Evolutionary conservation across 1,284 basidiomycete species (phyloP).

Genomic region (Polyporus tsugae): DNA sequence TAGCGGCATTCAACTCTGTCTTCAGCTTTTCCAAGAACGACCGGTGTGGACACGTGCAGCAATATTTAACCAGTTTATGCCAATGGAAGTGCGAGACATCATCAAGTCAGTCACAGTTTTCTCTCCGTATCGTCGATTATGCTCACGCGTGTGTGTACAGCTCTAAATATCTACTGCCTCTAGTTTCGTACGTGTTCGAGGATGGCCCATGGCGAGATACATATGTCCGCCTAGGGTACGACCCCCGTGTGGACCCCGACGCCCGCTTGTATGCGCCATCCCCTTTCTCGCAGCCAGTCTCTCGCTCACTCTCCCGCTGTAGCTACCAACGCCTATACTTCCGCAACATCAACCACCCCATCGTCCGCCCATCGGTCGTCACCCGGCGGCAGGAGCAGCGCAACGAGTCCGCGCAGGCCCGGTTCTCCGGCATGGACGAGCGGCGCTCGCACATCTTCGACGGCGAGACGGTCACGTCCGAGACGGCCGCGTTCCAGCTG

Average conservation of each 20-base stretch:
- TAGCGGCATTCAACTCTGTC: background rate
- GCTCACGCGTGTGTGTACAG: slow-evolving; percentile 45
- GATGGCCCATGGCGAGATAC: slow-evolving; percentile 96
- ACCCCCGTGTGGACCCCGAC: slow-evolving; percentile 78
- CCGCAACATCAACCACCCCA: slow-evolving; percentile 82
- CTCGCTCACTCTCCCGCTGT: slow-evolving; percentile 14
- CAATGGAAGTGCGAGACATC: slow-evolving; percentile 72
- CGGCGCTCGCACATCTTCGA: slow-evolving; percentile 85
- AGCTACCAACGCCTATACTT: slow-evolving; percentile 90
- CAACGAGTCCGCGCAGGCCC: slow-evolving; percentile 40
- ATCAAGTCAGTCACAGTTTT: slow-evolving; percentile 61
- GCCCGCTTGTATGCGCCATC: slow-evolving; percentile 73
- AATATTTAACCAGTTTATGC: slow-evolving; percentile 84
- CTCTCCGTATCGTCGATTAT: background rate
- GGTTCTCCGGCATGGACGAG: slow-evolving; percentile 34
- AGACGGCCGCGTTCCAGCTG: slow-evolving; percentile 92
- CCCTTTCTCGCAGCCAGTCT: slow-evolving; percentile 17
- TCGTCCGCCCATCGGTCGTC: slow-evolving; percentile 74
- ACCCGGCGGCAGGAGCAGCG: slow-evolving; percentile 67
- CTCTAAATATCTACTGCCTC: slow-evolving; percentile 74
- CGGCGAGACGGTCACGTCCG: slow-evolving; percentile 79
- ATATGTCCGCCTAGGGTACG: slow-evolving; percentile 88
- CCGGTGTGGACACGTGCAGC: slow-evolving; percentile 92
- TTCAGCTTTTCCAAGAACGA: slow-evolving; percentile 71
- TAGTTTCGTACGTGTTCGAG: slow-evolving; percentile 87